phyloP scores from a whole-genome alignment of 257 asterid genomes.

The Primulina huaijiensis region DNA sequence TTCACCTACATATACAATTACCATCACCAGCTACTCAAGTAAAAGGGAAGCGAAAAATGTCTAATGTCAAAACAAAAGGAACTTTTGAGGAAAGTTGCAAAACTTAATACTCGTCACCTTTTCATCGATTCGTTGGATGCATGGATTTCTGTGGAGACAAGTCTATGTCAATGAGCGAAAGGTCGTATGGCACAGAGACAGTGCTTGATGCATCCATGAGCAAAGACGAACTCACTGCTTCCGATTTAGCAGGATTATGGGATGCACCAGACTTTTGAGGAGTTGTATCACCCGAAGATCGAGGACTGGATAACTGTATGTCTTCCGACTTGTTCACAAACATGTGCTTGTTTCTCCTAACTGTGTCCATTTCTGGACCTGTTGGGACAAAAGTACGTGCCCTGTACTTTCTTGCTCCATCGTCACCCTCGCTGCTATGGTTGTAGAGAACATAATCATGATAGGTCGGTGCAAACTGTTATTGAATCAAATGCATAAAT shows the following conservation, averaged over 20 bases:
- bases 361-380: conserved; percentile 93
- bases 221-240: conserved; percentile 58
- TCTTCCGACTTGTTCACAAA: conserved; percentile 67
- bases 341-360: conserved; percentile 64
- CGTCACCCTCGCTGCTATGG: conserved; percentile 76
- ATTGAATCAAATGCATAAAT: conserved; percentile 13
- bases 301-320: conserved; percentile 46
- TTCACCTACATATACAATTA: conserved; percentile 57
- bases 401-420: conserved; percentile 80
- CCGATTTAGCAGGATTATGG: conserved; percentile 39
- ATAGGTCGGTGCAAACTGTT: conserved; percentile 96
- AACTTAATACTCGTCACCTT: conserved; percentile 37
- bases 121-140: conserved; percentile 35
- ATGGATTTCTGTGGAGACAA: conserved; percentile 65
- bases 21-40: conserved; percentile 37
- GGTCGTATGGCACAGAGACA: conserved; percentile 53
- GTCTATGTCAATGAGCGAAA: conserved; percentile 73
- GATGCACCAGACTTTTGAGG: conserved; percentile 33
- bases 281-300: conserved; percentile 53
- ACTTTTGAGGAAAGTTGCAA: background rate
- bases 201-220: conserved; percentile 49
- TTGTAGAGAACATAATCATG: conserved; percentile 95
- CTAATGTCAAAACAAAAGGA: conserved; percentile 11
- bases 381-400: conserved; percentile 97
- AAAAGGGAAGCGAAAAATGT: conserved; percentile 2